A percentile compares a stretch with the other conserved stretches of the same genome.
Conservation (phyloP, 805 yeast genomes). For the Ogataea trehalophila region DNA sequence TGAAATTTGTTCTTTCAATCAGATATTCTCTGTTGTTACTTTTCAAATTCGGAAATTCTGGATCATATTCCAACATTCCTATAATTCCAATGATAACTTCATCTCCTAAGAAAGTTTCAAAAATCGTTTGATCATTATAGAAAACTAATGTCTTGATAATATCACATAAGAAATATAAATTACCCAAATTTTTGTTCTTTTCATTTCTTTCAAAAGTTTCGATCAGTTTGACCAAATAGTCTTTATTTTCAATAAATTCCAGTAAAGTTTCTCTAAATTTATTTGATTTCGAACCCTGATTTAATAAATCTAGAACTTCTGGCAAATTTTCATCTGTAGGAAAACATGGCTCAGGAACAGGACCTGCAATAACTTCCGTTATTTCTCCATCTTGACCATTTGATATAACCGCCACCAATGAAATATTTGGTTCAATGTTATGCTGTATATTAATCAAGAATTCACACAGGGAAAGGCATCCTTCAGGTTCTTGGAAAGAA, state of each 20-base stretch:
- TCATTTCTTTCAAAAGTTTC: constrained; percentile 56
- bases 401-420: constrained; percentile 64
- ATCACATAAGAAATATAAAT: constrained; percentile 63
- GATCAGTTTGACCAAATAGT: constrained; percentile 50
- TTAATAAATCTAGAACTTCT: constrained; percentile 50
- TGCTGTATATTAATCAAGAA: constrained; percentile 69
- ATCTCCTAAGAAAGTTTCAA: constrained; percentile 55
- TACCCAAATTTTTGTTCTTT: constrained; percentile 41
- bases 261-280: constrained; percentile 59
- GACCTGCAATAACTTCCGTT: constrained; percentile 78
- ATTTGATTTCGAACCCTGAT: constrained; percentile 56
- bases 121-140: constrained; percentile 61
- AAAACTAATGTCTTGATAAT: constrained; percentile 66
- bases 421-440: constrained; percentile 55
- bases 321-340: constrained; percentile 50
- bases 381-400: constrained; percentile 45
- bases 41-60: constrained; percentile 74
- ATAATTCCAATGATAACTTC: constrained; percentile 52
- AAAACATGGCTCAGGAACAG: constrained; percentile 60
- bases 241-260: constrained; percentile 46
- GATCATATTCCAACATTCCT: constrained; percentile 86
- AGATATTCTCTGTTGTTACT: constrained; percentile 75
- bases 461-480: constrained; percentile 80
- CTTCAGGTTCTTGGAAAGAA: constrained; percentile 87
- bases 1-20: constrained; percentile 52